Conservation (phyloP, 2,329 filamentous ascomycete genomes). For the Epichloe amarillans region DNA sequence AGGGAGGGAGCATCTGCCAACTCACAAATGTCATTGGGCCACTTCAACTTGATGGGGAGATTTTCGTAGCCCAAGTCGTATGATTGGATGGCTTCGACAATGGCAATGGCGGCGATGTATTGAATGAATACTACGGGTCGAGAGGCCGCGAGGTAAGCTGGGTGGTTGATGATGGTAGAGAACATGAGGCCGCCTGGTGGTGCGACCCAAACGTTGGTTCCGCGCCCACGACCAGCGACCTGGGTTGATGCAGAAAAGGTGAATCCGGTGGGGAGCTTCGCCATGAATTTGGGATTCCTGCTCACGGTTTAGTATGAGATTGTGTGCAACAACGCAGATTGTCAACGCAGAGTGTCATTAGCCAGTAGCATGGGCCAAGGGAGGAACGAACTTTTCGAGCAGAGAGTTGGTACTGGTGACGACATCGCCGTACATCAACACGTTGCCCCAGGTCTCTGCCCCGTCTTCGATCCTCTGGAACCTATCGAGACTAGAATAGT, state of each 20-base stretch:
- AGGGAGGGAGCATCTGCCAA: too few species aligned
- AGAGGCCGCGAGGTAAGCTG: constrained; percentile 53
- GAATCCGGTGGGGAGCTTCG: constrained; percentile 70
- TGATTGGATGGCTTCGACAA: constrained; percentile 66
- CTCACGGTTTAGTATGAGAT: neutral
- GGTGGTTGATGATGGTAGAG: constrained; percentile 77
- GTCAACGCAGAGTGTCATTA: too few species aligned
- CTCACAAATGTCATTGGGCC: constrained; percentile 90
- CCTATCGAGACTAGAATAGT: constrained; percentile 55
- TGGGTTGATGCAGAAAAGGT: constrained; percentile 80
- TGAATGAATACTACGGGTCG: constrained; percentile 88
- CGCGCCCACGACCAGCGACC: constrained; percentile 75
- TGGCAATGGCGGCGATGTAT: constrained; percentile 80
- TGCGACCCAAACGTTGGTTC: constrained; percentile 88
- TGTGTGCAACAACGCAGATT: too few species aligned
- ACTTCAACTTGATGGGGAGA: constrained; percentile 78
- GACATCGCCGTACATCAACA: constrained; percentile 78
- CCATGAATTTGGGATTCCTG: constrained; percentile 66
- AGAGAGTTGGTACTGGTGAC: constrained; percentile 90
- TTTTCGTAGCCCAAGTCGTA: constrained; percentile 66
- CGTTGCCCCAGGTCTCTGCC: constrained; percentile 57
- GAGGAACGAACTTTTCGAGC: constrained; percentile 58
- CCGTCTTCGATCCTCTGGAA: constrained; percentile 47
- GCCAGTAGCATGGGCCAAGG: too few species aligned
- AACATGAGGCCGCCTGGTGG: constrained; percentile 79